Base-by-base conservation (phyloP, 2,329 filamentous ascomycete species). In the Rugonectria rugulosa region DNA sequence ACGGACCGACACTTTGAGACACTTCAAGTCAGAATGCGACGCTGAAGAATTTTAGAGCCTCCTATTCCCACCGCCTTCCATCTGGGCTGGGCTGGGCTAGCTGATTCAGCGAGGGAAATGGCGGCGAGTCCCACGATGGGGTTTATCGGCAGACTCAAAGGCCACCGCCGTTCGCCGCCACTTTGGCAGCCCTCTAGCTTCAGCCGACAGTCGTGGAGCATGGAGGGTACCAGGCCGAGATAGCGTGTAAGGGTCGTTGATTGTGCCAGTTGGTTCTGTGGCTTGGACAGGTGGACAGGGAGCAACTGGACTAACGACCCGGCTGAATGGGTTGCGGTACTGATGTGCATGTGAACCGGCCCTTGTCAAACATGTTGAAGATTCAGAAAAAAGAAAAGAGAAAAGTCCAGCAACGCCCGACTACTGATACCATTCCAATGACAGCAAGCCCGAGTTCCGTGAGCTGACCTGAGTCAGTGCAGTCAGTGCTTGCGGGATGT, bases 121-220 rank as follows among this genome's bases (percentile, higher is more conserved):
- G 52, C 31, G 52, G 52, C 37, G 40, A 38, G 52, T 21, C 42
- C 20, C 12, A 56, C 51, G 27, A 50, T 57, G 38, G 36, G 49
- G 53, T 34, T 43, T 37, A 36, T 47, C 52, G 47, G 40, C 36
- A 15, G 14, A 29, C 37, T 23, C 45, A 17, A 55, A 20, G 45
- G 26, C 40, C 21, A 42, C n/a, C 47, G 38, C 29, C n/a, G 17
- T 27, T 41, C 36, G 47, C 47, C 47, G 47, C 47, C 47, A 51
- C 47, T 26, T 44, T 23, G 44, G 32, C 40, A 56, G 47, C 29
- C 46, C 51, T 55, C 43, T 42, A 56, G 47, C 51, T 45, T 59
- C 47, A 52, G 46, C 46, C 47, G 47, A 47, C 40, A 29, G 45
- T 27, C 32, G 37, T 15, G 40, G 31, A 45, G 48, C 23, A 51